Evolutionary conservation across 257 asterid genomes (phyloP), one percentile per base, ranked within the genome.

Genomic region (Solanum pinnatisectum): DNA sequence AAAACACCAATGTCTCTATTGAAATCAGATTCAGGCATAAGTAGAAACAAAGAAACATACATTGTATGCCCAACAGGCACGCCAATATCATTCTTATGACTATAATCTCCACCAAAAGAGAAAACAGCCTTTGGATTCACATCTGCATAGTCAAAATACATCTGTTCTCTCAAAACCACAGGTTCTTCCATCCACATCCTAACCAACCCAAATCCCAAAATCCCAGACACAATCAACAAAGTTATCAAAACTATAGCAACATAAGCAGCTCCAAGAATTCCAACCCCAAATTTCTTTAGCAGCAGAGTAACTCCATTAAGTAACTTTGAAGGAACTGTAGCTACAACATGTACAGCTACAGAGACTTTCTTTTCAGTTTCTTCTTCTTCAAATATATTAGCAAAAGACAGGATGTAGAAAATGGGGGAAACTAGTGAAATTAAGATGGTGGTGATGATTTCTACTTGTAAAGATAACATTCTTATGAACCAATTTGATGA

Each of bases 11-110:
- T 42, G 2, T 95, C 98, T 88, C 94, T 91, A 88, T 96, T 96
- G 90, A 94, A 96, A 88, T 95, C 98, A 1, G 99, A 96, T 44
- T 96, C 98, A 1, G 99, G 99, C 94, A 96, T 87, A 84, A 94
- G 56, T 68, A 96, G 96, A 85, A 87, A 72, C 90, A 94, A 63
- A 20, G 98, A 94, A 72, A 95, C 94, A 88, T 94, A 90, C 42
- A 92, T 84, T 10, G 98, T 95, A 49, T 95, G 99, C 2, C 95
- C 98, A 27, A 93, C 87, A 1, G 95, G 95, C 40, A 93, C 94
- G 18, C 92, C 90, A 11, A 37, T 23, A 74, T 11, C 7, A 16
- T 18, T 6, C 30, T 23, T 15, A 15, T 32, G 15, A 46, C 36
- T 23, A 56, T 87, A 60, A 14, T 81, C 89, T 79, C 81, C 84